Base-by-base conservation (phyloP, 2,329 filamentous ascomycete genomes). In the Ophiostoma sp. region DNA sequence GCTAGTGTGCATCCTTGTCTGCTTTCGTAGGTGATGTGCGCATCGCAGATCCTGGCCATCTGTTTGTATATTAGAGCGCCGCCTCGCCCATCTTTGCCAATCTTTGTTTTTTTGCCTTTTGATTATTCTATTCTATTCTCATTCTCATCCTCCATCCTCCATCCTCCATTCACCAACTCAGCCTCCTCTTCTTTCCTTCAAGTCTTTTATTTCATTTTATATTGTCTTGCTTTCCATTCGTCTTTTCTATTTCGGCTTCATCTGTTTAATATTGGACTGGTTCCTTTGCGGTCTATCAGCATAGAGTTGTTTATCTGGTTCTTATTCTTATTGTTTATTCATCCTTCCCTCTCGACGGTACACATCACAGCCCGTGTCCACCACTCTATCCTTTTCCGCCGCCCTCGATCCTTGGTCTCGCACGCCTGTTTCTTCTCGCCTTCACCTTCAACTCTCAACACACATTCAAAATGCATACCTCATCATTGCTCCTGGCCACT, bases 381-480 rank as follows among this genome's bases (percentile, higher is more conserved):
- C 27, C 27, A 27, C 27, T 11, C 14, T 27, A 44, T 58, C 36
- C 42, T 45, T 18, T 27, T 12, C 27, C 7, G 14, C 38, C 38
- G 14, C 36, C 11, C 27, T 42, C 14, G 40, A 5, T 40, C 9
- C 1, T 14, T n/a, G 27, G 1, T 8, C 38, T 40, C 14, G 8
- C 36, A 11, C 58, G 16, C n/a, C 41, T 4, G 12, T 62, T 58
- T 38, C 55, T n/a, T 60, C 27, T 14, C 11, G 12, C 36, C 36
- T 5, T 18, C 16, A 52, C 18, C n/a, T 5, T 9, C 64, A 52
- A 42, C 62, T 60, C 62, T 8, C 60, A 38, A n/a, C 7, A 18
- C 12, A 18, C 47, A 16, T 58, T 27, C 47, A 66, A 55, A 47
- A 88, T 88, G 85, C 81, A 80, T 74, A 77, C 78, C 73, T 82